Percentiles rank a stretch among this genome's conserved stretches.
phyloP scores from a whole-genome alignment of 306 rosid species.

The Rosa lucieae region DNA sequence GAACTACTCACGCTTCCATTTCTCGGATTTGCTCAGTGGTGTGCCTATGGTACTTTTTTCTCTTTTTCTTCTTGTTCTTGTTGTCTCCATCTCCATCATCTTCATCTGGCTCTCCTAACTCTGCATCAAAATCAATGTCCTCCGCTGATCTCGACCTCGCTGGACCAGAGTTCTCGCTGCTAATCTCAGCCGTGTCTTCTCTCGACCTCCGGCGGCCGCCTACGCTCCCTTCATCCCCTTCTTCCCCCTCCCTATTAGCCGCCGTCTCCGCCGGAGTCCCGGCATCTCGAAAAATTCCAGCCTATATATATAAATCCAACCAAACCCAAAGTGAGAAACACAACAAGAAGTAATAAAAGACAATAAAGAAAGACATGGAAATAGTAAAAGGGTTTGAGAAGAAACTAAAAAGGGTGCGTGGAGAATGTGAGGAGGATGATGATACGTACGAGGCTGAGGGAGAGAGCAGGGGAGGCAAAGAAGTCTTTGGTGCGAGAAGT shows the following conservation, averaged over 20 bases:
- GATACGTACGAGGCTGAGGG: slow-evolving; percentile 77
- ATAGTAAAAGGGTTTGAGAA: neutral
- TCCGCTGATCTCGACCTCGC: slow-evolving; percentile 91
- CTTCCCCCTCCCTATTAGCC: slow-evolving; percentile 64
- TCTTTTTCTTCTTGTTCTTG: slow-evolving; percentile 64
- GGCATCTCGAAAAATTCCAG: slow-evolving; percentile 85
- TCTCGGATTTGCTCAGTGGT: slow-evolving; percentile 87
- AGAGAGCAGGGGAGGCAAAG: slow-evolving; percentile 90
- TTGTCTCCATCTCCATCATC: slow-evolving; percentile 46
- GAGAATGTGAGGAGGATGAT: neutral
- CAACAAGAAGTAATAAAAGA: neutral
- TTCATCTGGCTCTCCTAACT: slow-evolving; percentile 54
- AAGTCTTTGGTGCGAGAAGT: slow-evolving; percentile 82
- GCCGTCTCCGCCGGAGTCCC: slow-evolving; percentile 34
- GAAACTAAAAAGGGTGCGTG: neutral
- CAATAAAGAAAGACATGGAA: neutral
- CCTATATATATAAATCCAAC: slow-evolving; percentile 34
- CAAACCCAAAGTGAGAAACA: neutral
- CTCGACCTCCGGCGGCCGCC: slow-evolving; percentile 25
- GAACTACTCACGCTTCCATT: slow-evolving; percentile 78
- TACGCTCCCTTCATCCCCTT: slow-evolving; percentile 61
- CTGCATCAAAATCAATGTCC: slow-evolving; percentile 65
- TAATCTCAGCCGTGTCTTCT: slow-evolving; percentile 67
- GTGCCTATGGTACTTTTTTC: slow-evolving; percentile 94
- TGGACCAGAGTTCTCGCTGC: slow-evolving; percentile 87